Percentiles rank a stretch among this genome's conserved stretches.
Evolutionary conservation across 2,329 filamentous ascomycete species (phyloP).

Genomic region (Elsinoe necatrix): DNA sequence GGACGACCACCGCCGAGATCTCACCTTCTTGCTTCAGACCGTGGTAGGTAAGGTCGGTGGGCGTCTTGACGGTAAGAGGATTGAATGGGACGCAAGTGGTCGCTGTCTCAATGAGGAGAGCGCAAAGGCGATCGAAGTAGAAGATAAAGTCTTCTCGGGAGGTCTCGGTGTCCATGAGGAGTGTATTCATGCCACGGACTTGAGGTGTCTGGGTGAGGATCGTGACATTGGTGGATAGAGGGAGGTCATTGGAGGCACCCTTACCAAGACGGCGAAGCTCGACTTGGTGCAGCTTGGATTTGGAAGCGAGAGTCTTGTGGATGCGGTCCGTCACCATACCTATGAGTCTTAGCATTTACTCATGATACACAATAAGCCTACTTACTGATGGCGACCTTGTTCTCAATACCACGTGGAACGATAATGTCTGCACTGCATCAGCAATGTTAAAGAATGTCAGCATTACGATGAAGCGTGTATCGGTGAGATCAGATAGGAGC

Average conservation of each 20-base stretch:
- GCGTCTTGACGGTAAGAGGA: constrained; percentile 57
- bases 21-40: constrained; percentile 65
- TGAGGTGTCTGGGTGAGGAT: constrained; percentile 71
- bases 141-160: constrained; percentile 88
- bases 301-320: constrained; percentile 74
- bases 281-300: constrained; percentile 73
- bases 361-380: neutral
- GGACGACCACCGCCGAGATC: constrained; percentile 74
- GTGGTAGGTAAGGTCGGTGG: constrained; percentile 55
- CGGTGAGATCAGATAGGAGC: constrained; percentile 27
- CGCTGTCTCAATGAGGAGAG: constrained; percentile 76
- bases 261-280: constrained; percentile 69
- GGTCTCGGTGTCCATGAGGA: constrained; percentile 73
- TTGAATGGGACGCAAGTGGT: constrained; percentile 63
- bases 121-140: constrained; percentile 84
- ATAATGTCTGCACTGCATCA: constrained; percentile 61
- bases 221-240: constrained; percentile 66
- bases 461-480: constrained; percentile 7
- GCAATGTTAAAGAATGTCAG: neutral
- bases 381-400: constrained; percentile 69
- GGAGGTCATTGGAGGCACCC: constrained; percentile 56
- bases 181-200: constrained; percentile 78
- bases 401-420: constrained; percentile 88
- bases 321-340: constrained; percentile 93
- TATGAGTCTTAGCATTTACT: constrained; percentile 27